These are phyloP conservation scores for Globisporangium cystogenes DNA, from an alignment of 352 stramenopile species.

Conservation along the genomic window DNA sequence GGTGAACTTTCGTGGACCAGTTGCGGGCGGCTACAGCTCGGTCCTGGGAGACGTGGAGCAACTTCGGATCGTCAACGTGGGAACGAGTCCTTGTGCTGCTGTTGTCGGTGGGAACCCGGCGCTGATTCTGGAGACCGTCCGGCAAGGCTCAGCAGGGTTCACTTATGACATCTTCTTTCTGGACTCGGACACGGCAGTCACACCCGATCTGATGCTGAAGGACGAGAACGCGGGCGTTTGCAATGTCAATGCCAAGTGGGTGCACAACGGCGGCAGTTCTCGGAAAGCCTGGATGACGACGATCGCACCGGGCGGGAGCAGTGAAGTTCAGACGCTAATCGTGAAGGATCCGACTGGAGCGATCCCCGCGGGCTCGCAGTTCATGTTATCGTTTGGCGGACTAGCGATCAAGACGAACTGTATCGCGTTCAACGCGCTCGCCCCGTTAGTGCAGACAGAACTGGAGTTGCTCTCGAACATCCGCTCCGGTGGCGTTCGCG, in stretches of 20 bases:
- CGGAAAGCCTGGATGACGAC: conserved; percentile 39
- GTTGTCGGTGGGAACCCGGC: conserved; percentile 41
- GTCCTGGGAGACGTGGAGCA: conserved; percentile 52
- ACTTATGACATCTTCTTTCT: conserved; percentile 81
- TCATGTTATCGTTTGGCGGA: conserved; percentile 49
- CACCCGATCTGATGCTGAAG: conserved; percentile 27
- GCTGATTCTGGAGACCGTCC: conserved; percentile 64
- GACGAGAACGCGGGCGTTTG: conserved; percentile 22
- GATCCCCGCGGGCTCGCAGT: conserved; percentile 20
- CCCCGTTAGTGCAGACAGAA: conserved; percentile 16
- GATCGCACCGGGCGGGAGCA: conserved; percentile 48
- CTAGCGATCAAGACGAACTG: conserved; percentile 20
- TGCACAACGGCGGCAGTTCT: conserved; percentile 29
- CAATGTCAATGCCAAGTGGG: conserved; percentile 13
- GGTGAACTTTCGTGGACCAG: conserved; percentile 52
- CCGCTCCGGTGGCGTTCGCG: conserved; percentile 29
- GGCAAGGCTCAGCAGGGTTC: conserved; percentile 46
- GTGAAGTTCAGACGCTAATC: conserved; percentile 49
- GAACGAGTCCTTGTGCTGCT: conserved; percentile 26
- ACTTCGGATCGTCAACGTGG: conserved; percentile 51
- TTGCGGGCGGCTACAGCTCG: conserved; percentile 46
- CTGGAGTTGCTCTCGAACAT: conserved; percentile 31
- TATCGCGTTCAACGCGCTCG: conserved; percentile 25
- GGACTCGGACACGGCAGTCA: conserved; percentile 27
- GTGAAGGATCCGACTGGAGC: conserved; percentile 20